These are phyloP conservation scores for Citrus mangshanensis DNA, from an alignment of 345 rosid genomes.

Conservation along the genomic window DNA sequence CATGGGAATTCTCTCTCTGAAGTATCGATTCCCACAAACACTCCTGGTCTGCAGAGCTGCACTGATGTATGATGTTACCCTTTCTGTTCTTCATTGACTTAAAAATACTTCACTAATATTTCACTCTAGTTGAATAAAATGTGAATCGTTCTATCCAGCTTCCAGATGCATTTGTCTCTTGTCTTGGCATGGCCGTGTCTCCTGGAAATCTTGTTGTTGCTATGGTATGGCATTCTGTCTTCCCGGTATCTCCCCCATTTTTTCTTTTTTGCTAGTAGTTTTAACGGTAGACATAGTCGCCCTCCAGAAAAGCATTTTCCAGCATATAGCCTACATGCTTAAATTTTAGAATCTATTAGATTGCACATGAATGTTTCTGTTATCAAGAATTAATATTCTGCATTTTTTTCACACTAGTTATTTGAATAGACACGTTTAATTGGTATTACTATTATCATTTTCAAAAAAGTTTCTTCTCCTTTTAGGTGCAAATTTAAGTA, in stretches of 20 bases:
- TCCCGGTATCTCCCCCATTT: background rate
- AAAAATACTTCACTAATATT: background rate
- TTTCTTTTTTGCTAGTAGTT: conserved; percentile 17
- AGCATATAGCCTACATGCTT: background rate
- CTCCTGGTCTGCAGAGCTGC: conserved; percentile 51
- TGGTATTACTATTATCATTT: background rate
- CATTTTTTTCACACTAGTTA: background rate
- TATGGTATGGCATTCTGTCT: conserved; percentile 46
- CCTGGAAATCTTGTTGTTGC: conserved; percentile 83
- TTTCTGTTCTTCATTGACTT: conserved; percentile 9
- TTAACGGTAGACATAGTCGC: background rate
- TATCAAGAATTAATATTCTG: background rate
- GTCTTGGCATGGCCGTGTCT: conserved; percentile 77
- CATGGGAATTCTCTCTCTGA: conserved; percentile 51
- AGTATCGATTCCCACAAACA: conserved; percentile 62
- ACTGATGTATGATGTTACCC: conserved; percentile 53
- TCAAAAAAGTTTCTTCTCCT: background rate
- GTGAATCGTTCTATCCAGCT: conserved; percentile 47
- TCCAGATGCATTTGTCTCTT: conserved; percentile 72
- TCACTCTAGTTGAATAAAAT: conserved; percentile 17
- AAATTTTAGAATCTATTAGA: background rate
- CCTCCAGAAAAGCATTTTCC: background rate
- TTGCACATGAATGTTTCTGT: background rate
- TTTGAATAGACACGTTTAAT: background rate
- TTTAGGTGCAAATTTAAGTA: background rate